phyloP scores from a whole-genome alignment of 1,139 yeast species.

The Yamadazyma songkhlaensis region DNA sequence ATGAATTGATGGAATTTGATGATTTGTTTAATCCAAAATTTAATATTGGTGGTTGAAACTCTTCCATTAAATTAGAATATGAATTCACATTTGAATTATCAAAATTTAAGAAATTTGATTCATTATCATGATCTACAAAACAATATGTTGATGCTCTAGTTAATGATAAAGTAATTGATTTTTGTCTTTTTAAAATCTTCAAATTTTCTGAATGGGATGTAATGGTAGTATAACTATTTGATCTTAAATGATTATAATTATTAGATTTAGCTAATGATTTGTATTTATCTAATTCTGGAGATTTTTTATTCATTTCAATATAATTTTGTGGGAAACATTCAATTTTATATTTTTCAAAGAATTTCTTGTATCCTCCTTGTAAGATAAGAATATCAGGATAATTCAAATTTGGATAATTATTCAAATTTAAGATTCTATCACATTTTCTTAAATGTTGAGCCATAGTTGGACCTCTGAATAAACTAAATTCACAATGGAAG shows the following conservation, averaged over 20 bases:
- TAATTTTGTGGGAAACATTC: conserved; percentile 76
- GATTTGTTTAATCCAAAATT: conserved; percentile 25
- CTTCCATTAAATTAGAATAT: conserved; percentile 3
- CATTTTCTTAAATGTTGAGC: conserved; percentile 82
- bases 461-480: conserved; percentile 90
- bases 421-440: conserved; percentile 72
- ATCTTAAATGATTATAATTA: conserved; percentile 27
- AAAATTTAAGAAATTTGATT: conserved; percentile 2
- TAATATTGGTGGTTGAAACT: conserved; percentile 34
- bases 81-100: not conserved
- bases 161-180: conserved; percentile 18
- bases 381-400: conserved; percentile 88
- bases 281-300: conserved; percentile 65
- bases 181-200: conserved; percentile 37
- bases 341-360: conserved; percentile 53
- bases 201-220: conserved; percentile 28
- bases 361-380: conserved; percentile 87
- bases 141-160: conserved; percentile 22
- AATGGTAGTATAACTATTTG: conserved; percentile 32
- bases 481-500: conserved; percentile 93
- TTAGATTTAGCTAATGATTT: conserved; percentile 43
- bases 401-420: conserved; percentile 72
- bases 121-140: conserved; percentile 10
- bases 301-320: conserved; percentile 82
- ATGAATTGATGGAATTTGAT: conserved; percentile 18